These are phyloP conservation scores for Dactylellina haptotyla DNA, from an alignment of 2,329 filamentous ascomycete genomes.

Conservation along the genomic window DNA sequence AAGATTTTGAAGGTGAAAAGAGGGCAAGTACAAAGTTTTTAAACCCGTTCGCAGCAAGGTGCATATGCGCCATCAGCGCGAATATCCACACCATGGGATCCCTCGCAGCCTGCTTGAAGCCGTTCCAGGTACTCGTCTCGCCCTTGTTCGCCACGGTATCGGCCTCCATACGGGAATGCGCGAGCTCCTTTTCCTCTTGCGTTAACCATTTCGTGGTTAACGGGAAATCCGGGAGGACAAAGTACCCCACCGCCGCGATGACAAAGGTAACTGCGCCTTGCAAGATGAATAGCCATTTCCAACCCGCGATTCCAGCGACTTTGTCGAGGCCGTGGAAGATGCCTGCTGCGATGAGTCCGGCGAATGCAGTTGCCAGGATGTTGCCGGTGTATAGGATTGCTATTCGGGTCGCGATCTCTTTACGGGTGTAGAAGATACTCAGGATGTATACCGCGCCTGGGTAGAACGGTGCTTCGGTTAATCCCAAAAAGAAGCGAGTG, in stretches of 20 bases:
- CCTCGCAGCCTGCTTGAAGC: conserved; percentile 65
- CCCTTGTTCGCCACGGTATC: conserved; percentile 66
- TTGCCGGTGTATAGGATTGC: conserved; percentile 71
- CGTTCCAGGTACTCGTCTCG: conserved; percentile 63
- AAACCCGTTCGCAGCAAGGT: conserved; percentile 67
- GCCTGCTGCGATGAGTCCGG: conserved; percentile 70
- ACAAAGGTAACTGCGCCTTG: conserved; percentile 61
- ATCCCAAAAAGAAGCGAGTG: conserved; percentile 63
- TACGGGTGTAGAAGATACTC: conserved; percentile 74
- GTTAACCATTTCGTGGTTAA: conserved; percentile 64
- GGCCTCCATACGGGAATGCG: conserved; percentile 65
- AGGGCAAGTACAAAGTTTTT: conserved; percentile 59
- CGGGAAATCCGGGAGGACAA: conserved; percentile 62
- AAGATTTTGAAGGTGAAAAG: conserved; percentile 46
- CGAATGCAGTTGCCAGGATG: conserved; percentile 71
- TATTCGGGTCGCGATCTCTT: conserved; percentile 68
- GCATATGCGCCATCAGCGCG: conserved; percentile 69
- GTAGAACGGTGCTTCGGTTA: conserved; percentile 66
- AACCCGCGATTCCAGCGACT: conserved; percentile 67
- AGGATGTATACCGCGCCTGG: conserved; percentile 73
- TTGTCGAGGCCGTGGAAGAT: conserved; percentile 69
- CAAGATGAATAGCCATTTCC: conserved; percentile 72
- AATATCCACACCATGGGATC: conserved; percentile 68
- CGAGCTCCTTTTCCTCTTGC: conserved; percentile 65
- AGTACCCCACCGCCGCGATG: conserved; percentile 54